Conservation (phyloP, 257 asterid genomes). For the Nicotiana tomentosiformis region DNA sequence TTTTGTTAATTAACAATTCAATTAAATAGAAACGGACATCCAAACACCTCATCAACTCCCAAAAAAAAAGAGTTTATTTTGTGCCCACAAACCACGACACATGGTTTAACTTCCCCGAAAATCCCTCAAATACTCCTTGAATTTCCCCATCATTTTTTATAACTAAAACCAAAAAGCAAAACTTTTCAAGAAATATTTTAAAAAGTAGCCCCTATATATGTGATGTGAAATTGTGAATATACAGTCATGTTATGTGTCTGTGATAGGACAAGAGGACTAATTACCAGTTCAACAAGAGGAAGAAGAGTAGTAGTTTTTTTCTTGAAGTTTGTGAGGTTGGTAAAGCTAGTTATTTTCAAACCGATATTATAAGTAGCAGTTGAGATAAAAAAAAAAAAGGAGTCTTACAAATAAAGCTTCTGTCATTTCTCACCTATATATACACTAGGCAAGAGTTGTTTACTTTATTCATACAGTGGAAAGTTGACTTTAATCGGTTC, state of each 20-base stretch:
- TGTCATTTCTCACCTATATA: background rate
- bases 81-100: background rate
- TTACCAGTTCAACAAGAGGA: background rate
- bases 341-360: background rate
- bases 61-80: background rate
- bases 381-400: background rate
- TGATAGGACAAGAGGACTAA: background rate
- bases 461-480: background rate
- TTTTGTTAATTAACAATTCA: background rate
- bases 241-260: background rate
- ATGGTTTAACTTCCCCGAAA: background rate
- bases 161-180: background rate
- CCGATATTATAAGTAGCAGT: background rate
- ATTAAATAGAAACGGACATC: background rate
- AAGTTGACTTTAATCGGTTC: conserved; percentile 23
- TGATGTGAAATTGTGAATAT: background rate
- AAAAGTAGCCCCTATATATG: background rate
- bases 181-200: background rate
- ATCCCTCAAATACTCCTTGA: background rate
- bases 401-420: conserved; percentile 4
- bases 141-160: background rate
- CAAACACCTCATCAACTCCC: background rate
- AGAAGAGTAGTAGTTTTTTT: background rate
- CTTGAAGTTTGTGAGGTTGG: background rate
- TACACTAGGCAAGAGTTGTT: background rate